phyloP scores from a whole-genome alignment of 2,329 filamentous ascomycete genomes.

The Rutstroemia sp. region DNA sequence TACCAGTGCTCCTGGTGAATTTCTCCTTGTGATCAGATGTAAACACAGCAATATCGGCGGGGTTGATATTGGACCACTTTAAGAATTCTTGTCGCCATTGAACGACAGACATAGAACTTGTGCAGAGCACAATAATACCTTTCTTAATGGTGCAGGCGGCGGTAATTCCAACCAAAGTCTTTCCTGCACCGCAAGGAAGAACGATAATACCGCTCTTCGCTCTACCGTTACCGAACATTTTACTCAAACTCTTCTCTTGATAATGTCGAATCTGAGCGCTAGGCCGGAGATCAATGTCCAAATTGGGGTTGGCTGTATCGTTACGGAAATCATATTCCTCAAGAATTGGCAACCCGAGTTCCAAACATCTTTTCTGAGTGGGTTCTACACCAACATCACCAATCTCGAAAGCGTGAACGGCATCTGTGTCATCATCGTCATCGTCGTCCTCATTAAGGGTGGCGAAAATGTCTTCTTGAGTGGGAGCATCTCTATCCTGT shows the following conservation, averaged over 20 bases:
- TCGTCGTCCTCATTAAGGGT: constrained; percentile 74
- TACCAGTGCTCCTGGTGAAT: constrained; percentile 84
- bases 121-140: constrained; percentile 89
- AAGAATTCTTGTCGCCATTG: constrained; percentile 96
- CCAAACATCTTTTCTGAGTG: constrained; percentile 84
- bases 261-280: constrained; percentile 87
- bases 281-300: constrained; percentile 89
- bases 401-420: constrained; percentile 92
- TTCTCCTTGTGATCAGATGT: constrained; percentile 85
- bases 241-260: constrained; percentile 94
- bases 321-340: constrained; percentile 98
- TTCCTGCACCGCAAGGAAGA: constrained; percentile 89
- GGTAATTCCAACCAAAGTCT: constrained; percentile 96
- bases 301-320: constrained; percentile 78
- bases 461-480: constrained; percentile 63
- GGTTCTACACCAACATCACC: constrained; percentile 72
- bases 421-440: constrained; percentile 73
- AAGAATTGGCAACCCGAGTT: constrained; percentile 77
- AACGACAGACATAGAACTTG: constrained; percentile 94
- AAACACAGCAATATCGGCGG: constrained; percentile 89
- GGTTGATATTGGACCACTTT: constrained; percentile 98
- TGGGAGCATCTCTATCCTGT: constrained; percentile 43
- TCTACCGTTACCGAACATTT: constrained; percentile 98
- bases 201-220: constrained; percentile 98
- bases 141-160: constrained; percentile 98